These are phyloP conservation scores for Suhomyces sp. DNA, from an alignment of 805 yeast species.

Conservation along the genomic window DNA sequence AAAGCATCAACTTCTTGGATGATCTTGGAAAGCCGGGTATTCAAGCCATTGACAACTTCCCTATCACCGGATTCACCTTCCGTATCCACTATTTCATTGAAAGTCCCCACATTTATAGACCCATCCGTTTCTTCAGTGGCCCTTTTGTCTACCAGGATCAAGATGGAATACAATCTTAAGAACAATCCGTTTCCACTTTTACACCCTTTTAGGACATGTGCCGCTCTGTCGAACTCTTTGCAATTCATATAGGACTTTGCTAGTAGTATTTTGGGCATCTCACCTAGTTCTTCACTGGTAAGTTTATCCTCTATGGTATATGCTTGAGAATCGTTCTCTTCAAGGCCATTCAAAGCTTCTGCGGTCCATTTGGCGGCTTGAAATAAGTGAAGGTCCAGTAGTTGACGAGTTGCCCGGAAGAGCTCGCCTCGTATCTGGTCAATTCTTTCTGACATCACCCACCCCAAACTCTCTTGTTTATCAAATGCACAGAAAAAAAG, in stretches of 20 bases:
- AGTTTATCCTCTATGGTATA: background rate
- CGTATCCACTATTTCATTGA: slow-evolving; percentile 18
- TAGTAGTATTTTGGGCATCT: slow-evolving; percentile 47
- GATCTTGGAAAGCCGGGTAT: slow-evolving; percentile 31
- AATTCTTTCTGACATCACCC: slow-evolving; percentile 1
- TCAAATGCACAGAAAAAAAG: too few relatives aligned
- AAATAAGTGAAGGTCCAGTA: slow-evolving; percentile 57
- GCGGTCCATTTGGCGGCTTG: slow-evolving; percentile 81
- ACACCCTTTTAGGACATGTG: slow-evolving; percentile 53
- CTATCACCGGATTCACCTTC: slow-evolving; percentile 5
- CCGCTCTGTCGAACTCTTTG: slow-evolving; percentile 81
- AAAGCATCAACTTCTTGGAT: slow-evolving; percentile 39
- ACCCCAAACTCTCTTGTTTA: background rate
- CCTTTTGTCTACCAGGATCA: slow-evolving; percentile 74
- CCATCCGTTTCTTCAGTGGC: slow-evolving; percentile 72
- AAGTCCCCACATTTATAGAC: slow-evolving; percentile 43
- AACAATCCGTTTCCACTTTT: slow-evolving; percentile 54
- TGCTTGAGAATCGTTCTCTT: background rate
- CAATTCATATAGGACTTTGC: slow-evolving; percentile 77
- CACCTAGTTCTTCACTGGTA: slow-evolving; percentile 11
- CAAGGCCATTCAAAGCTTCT: slow-evolving; percentile 71
- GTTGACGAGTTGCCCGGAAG: slow-evolving; percentile 28
- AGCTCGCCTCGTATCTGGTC: slow-evolving; percentile 21
- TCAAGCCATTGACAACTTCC: slow-evolving; percentile 19
- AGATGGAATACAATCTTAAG: slow-evolving; percentile 64